Conservation (phyloP, 2,329 filamentous ascomycete species). For the Epichloe amarillans region DNA sequence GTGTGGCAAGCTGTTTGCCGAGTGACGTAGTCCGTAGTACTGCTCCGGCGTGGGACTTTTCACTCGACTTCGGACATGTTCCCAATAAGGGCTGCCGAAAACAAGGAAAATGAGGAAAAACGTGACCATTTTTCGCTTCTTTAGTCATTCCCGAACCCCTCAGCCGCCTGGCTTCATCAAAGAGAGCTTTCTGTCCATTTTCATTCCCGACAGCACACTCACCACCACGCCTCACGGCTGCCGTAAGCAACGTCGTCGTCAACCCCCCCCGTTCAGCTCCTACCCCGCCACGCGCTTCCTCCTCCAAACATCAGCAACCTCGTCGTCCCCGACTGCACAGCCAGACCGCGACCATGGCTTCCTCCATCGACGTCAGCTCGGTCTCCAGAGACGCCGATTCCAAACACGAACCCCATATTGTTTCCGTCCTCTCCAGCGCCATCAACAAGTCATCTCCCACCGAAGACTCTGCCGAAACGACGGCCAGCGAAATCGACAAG, state of each 20-base stretch:
- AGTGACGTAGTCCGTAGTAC: not conserved
- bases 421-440: constrained; percentile 13
- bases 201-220: too few species aligned
- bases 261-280: not conserved
- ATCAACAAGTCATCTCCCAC: constrained; percentile 10
- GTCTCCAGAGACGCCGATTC: constrained; percentile 1
- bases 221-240: not conserved
- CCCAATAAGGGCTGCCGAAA: not conserved
- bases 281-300: not conserved
- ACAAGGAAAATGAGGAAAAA: not conserved
- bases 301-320: not conserved
- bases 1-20: too few species aligned
- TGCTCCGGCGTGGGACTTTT: too few species aligned
- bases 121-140: not conserved
- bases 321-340: not conserved
- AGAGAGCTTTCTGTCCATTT: not conserved
- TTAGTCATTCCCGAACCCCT: too few species aligned
- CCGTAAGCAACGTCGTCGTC: not conserved
- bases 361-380: constrained; percentile 2
- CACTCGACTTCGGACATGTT: not conserved
- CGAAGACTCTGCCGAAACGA: constrained; percentile 8
- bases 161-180: too few species aligned
- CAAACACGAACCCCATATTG: constrained; percentile 10
- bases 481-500: constrained; percentile 14
- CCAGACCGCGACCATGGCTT: constrained; percentile 1